Evolutionary conservation across 2,329 filamentous ascomycete species (phyloP).

Genomic region (Aulographum hederae): DNA sequence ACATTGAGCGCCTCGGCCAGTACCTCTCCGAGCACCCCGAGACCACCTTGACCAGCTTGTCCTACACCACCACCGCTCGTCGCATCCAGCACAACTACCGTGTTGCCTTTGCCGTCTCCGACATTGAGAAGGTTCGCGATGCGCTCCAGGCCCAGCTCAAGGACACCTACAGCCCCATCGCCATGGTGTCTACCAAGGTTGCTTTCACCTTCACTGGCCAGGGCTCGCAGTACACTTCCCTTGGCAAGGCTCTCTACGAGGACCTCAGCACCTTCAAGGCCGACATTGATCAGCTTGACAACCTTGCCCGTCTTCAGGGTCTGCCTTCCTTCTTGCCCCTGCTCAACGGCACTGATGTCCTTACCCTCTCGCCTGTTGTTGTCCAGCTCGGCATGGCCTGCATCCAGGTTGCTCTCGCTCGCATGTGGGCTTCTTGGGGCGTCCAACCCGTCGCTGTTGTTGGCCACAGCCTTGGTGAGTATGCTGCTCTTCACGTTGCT

Average conservation of each 20-base stretch:
- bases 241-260: conserved; percentile 30
- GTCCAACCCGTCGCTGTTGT: conserved; percentile 34
- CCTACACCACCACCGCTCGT: conserved; percentile 33
- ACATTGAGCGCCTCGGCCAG: conserved; percentile 27
- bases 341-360: conserved; percentile 28
- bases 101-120: conserved; percentile 26
- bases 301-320: conserved; percentile 24
- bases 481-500: conserved; percentile 52
- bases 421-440: conserved; percentile 34
- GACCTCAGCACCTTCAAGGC: conserved; percentile 27
- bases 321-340: conserved; percentile 31
- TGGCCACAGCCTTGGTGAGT: conserved; percentile 50
- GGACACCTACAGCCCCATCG: conserved; percentile 31
- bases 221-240: conserved; percentile 32
- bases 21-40: conserved; percentile 26
- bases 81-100: conserved; percentile 36
- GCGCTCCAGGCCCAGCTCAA: conserved; percentile 27
- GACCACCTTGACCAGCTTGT: conserved; percentile 27
- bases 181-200: conserved; percentile 31
- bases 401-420: conserved; percentile 32
- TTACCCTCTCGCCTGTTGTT: conserved; percentile 30
- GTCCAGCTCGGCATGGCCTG: conserved; percentile 34
- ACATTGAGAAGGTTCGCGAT: conserved; percentile 27
- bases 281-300: conserved; percentile 31
- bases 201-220: conserved; percentile 35